These are phyloP conservation scores for Fonsecaea nubica DNA, from an alignment of 2,329 filamentous ascomycete genomes.

Conservation along the genomic window DNA sequence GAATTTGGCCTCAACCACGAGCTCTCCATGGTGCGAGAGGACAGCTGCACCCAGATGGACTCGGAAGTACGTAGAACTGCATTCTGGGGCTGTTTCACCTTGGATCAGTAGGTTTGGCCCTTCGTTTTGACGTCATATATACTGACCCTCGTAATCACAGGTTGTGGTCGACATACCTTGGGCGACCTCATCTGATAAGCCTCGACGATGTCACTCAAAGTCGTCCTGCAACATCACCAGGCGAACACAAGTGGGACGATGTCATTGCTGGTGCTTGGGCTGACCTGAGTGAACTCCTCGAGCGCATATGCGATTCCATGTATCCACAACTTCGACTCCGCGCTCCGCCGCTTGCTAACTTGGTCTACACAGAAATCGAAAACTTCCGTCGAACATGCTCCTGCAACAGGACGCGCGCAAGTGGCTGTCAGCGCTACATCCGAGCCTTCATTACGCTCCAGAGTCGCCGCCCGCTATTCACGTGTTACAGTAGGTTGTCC, in stretches of 20 bases:
- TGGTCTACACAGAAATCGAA: background rate
- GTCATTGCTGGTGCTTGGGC: constrained; percentile 10
- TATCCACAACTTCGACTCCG: background rate
- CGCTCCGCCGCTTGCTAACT: background rate
- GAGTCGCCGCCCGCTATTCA: background rate
- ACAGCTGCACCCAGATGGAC: background rate
- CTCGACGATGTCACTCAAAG: background rate
- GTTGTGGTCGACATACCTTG: background rate
- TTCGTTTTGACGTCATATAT: background rate
- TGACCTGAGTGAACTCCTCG: background rate
- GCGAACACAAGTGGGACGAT: constrained; percentile 1
- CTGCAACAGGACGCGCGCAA: background rate
- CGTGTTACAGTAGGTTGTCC: background rate
- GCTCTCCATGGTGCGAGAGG: background rate
- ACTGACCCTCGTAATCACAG: background rate
- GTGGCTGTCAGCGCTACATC: background rate
- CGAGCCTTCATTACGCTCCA: background rate
- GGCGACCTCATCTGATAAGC: background rate
- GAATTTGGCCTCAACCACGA: background rate
- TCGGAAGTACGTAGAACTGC: background rate
- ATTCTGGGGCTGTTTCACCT: constrained; percentile 1
- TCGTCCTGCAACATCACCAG: background rate
- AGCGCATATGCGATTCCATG: background rate
- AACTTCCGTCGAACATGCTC: background rate
- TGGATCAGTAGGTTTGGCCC: background rate